Conservation (phyloP, 2,329 filamentous ascomycete genomes). For the Emergomyces pasteurianus region DNA sequence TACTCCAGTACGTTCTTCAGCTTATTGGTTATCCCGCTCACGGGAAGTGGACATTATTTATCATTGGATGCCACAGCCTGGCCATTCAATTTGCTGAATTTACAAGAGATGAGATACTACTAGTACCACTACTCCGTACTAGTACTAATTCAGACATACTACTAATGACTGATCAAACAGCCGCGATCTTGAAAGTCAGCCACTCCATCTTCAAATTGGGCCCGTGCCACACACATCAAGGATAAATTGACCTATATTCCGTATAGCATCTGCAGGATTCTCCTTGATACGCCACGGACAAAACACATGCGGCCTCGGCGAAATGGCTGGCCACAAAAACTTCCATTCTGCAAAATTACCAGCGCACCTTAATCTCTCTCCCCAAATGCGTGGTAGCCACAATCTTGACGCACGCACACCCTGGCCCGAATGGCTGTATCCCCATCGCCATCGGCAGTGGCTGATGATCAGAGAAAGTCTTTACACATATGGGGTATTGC, state of each 20-base stretch:
- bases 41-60: too few species aligned
- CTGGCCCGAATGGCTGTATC: conserved; percentile 36
- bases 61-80: neutral
- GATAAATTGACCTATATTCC: neutral
- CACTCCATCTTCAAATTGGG: neutral
- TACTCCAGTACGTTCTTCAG: too few species aligned
- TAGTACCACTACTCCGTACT: too few species aligned
- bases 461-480: conserved; percentile 40
- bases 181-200: neutral
- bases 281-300: neutral
- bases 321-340: neutral
- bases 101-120: too few species aligned
- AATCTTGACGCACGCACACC: conserved; percentile 48
- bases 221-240: neutral
- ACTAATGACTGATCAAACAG: too few species aligned
- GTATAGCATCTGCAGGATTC: neutral
- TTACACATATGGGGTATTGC: too few species aligned
- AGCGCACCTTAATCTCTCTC: neutral
- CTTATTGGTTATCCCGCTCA: too few species aligned
- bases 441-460: conserved; percentile 45
- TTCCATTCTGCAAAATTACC: neutral
- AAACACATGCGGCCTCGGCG: neutral
- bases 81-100: too few species aligned
- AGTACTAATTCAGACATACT: too few species aligned
- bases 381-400: conserved; percentile 41